A percentile compares a stretch with the other conserved stretches of the same genome.
Evolutionary conservation across 768 basidiomycete species (phyloP).

Genomic region (Polyporus arcularius): DNA sequence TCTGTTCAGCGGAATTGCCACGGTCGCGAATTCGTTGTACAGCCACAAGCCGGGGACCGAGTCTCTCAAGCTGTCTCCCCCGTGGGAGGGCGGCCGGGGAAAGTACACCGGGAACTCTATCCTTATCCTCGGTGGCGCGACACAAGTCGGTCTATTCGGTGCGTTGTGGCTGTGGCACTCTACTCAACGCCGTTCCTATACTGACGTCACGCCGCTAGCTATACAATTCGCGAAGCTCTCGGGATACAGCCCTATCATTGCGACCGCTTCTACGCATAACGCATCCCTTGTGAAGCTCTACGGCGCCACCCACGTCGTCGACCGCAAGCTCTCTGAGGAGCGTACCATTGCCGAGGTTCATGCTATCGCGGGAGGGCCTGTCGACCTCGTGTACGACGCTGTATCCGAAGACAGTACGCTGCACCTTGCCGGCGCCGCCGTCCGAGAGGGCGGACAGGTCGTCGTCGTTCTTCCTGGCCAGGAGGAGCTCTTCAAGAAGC

Average conservation of each 20-base stretch:
- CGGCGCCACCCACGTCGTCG: conserved; percentile 22
- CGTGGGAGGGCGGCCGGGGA: conserved; percentile 35
- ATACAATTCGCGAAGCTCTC: conserved; percentile 20
- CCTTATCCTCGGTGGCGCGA: conserved; percentile 40
- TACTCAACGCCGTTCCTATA: not conserved
- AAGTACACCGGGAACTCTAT: conserved; percentile 34
- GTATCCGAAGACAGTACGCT: conserved; percentile 20
- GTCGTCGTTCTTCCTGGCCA: conserved; percentile 3
- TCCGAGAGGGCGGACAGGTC: conserved; percentile 21
- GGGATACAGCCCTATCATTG: conserved; percentile 18
- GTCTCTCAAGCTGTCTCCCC: conserved; percentile 33
- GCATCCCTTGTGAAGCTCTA: not conserved
- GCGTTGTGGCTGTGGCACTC: not conserved
- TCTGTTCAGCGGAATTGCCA: conserved; percentile 34
- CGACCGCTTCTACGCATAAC: conserved; percentile 17
- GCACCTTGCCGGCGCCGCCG: conserved; percentile 12
- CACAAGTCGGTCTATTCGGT: conserved; percentile 42
- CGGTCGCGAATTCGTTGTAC: conserved; percentile 37
- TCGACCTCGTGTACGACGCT: conserved; percentile 24
- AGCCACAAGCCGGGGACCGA: conserved; percentile 20
- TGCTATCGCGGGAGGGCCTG: conserved; percentile 12
- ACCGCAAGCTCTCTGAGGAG: conserved; percentile 1
- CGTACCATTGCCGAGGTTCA: conserved; percentile 1
- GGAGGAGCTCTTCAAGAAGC: not conserved
- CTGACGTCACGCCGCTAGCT: not conserved